A percentile compares a stretch with the other conserved stretches of the same genome.
phyloP scores from a whole-genome alignment of 805 yeast species.

The Starmera amethionina region DNA sequence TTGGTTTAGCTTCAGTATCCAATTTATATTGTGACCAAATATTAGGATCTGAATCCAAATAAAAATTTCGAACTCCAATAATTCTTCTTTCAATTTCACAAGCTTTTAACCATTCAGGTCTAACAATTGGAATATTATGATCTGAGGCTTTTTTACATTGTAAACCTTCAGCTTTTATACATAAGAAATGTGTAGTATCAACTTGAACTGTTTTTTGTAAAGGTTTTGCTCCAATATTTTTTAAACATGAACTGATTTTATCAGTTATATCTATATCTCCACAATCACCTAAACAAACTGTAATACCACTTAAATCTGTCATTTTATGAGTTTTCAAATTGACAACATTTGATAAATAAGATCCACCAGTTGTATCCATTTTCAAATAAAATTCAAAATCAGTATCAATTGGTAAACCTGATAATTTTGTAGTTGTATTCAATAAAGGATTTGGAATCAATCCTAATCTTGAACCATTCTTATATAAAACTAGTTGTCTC shows the following conservation, averaged over 20 bases:
- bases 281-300: slow-evolving; percentile 75
- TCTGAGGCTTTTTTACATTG: slow-evolving; percentile 75
- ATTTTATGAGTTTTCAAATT: slow-evolving; percentile 82
- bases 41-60: slow-evolving; percentile 44
- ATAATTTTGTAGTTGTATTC: slow-evolving; percentile 73
- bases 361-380: slow-evolving; percentile 87
- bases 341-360: slow-evolving; percentile 55
- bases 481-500: slow-evolving; percentile 66
- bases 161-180: slow-evolving; percentile 59
- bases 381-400: slow-evolving; percentile 70
- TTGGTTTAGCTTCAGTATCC: slow-evolving; percentile 11
- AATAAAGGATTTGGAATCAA: slow-evolving; percentile 74
- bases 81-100: slow-evolving; percentile 83
- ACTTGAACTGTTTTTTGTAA: slow-evolving; percentile 64
- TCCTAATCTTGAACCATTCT: slow-evolving; percentile 62
- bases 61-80: slow-evolving; percentile 87
- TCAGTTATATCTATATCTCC: slow-evolving; percentile 31
- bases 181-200: slow-evolving; percentile 92
- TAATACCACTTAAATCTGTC: slow-evolving; percentile 92
- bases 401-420: slow-evolving; percentile 86
- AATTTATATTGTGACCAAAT: slow-evolving; percentile 37
- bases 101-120: slow-evolving; percentile 96
- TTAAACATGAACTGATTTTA: slow-evolving; percentile 55
- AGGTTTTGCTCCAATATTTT: slow-evolving; percentile 75
- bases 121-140: slow-evolving; percentile 82